These are phyloP conservation scores for Lachnellula arida DNA, from an alignment of 2,329 filamentous ascomycete genomes.

Conservation along the genomic window DNA sequence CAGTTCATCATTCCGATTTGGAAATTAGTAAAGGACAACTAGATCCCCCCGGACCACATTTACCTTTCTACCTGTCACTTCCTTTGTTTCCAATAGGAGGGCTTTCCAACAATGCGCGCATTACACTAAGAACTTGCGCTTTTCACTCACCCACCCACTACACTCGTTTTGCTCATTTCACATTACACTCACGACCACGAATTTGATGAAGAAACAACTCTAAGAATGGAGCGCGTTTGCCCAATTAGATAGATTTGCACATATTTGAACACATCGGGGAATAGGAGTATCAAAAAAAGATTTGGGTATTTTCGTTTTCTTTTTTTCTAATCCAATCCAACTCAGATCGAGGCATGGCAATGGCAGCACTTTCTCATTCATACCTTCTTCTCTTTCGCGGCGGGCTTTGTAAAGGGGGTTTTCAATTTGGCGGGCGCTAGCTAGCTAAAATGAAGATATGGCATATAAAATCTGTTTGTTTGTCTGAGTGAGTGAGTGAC, in stretches of 20 bases:
- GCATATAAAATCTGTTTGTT: too few relatives aligned
- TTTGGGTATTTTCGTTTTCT: conserved; percentile 7
- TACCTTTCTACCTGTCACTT: background rate
- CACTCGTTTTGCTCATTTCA: background rate
- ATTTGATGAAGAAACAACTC: conserved; percentile 15
- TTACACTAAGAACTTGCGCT: background rate
- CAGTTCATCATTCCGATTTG: background rate
- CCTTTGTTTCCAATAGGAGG: background rate
- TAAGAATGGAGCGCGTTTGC: background rate
- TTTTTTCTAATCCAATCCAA: background rate
- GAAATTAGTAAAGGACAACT: background rate
- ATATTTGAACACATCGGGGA: conserved; percentile 6
- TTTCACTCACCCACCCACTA: background rate
- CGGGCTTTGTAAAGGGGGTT: too few relatives aligned
- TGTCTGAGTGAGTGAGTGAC: too few relatives aligned
- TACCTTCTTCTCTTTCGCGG: too few relatives aligned
- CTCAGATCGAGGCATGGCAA: too few relatives aligned
- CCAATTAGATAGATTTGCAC: conserved; percentile 19
- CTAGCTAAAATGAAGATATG: too few relatives aligned
- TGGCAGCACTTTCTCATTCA: too few relatives aligned
- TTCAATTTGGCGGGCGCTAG: too few relatives aligned
- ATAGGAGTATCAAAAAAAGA: conserved; percentile 9
- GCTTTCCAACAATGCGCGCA: too few relatives aligned
- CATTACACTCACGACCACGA: conserved; percentile 6
- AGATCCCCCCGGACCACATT: background rate